These are phyloP conservation scores for Fusarium floridanum DNA, from an alignment of 2,329 filamentous ascomycete genomes.

Conservation along the genomic window DNA sequence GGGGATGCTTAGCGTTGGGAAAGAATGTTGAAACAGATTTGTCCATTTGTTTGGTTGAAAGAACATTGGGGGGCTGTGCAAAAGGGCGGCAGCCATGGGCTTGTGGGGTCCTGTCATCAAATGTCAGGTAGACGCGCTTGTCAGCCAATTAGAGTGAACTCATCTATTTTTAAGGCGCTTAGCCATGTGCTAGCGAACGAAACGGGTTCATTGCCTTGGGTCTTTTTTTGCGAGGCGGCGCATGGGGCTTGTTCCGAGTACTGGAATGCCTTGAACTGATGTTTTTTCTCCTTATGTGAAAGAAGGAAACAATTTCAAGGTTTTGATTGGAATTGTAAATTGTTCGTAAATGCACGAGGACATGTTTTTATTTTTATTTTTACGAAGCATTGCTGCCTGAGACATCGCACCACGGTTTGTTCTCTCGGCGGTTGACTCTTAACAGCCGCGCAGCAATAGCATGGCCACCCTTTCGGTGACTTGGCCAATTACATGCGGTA, in stretches of 20 bases:
- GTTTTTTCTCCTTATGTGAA: conserved; percentile 7
- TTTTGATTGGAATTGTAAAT: background rate
- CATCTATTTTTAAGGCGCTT: conserved; percentile 48
- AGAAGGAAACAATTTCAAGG: background rate
- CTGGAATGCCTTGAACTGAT: conserved; percentile 11
- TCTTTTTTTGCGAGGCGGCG: conserved; percentile 16
- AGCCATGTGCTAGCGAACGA: conserved; percentile 9
- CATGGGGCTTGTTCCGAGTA: conserved; percentile 26
- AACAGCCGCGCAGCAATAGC: conserved; percentile 1
- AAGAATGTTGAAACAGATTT: background rate
- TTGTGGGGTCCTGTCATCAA: conserved; percentile 23
- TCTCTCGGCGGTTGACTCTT: background rate
- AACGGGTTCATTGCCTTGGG: background rate
- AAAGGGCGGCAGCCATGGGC: conserved; percentile 9
- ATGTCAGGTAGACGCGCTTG: conserved; percentile 36
- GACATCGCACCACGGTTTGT: background rate
- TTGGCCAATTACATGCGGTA: conserved; percentile 37
- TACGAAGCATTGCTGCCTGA: background rate
- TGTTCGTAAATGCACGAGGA: background rate
- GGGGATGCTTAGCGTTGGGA: background rate
- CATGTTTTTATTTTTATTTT: background rate
- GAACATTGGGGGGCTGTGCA: conserved; percentile 30
- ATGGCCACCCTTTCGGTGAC: conserved; percentile 2
- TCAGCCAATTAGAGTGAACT: conserved; percentile 21
- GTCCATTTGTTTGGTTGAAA: conserved; percentile 26